A percentile compares a stretch with the other conserved stretches of the same genome.
phyloP scores from a whole-genome alignment of 805 yeast genomes.

The Cyberlindnera lachancei region DNA sequence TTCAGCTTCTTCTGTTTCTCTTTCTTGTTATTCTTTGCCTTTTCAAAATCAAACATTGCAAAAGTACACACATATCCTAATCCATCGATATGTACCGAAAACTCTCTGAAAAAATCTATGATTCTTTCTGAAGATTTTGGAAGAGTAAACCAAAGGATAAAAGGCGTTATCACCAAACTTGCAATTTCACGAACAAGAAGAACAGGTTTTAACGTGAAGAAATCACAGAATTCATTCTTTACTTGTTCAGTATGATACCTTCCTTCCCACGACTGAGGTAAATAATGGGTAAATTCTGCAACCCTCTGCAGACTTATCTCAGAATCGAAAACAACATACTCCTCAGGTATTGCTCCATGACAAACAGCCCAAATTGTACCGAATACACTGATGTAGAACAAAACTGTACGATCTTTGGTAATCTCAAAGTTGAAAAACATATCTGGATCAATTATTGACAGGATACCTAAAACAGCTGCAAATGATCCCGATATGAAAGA shows the following conservation, averaged over 20 bases:
- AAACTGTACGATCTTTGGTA: conserved; percentile 68
- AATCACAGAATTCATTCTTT: conserved; percentile 70
- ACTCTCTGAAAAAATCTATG: conserved; percentile 86
- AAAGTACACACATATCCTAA: conserved; percentile 90
- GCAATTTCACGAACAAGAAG: conserved; percentile 70
- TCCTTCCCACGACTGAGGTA: conserved; percentile 85
- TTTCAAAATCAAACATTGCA: conserved; percentile 85
- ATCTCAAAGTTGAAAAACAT: conserved; percentile 85
- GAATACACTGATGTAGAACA: conserved; percentile 81
- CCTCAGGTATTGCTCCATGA: conserved; percentile 59
- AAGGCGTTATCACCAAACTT: conserved; percentile 80
- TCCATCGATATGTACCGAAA: conserved; percentile 86
- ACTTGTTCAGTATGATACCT: conserved; percentile 78
- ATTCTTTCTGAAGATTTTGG: conserved; percentile 68
- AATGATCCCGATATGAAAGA: conserved; percentile 83
- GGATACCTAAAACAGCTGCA: conserved; percentile 76
- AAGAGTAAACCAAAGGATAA: conserved; percentile 78
- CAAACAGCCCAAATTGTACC: conserved; percentile 87
- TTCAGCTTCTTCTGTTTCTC: conserved; percentile 18
- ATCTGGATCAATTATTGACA: conserved; percentile 81
- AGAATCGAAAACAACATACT: conserved; percentile 79
- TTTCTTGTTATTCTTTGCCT: conserved; percentile 36
- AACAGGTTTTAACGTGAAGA: conserved; percentile 67
- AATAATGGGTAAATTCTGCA: conserved; percentile 81
- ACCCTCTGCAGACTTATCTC: conserved; percentile 78